A percentile compares a stretch with the other conserved stretches of the same genome.
Conservation (phyloP, 768 basidiomycete species). For the Boletus vermiculosoides region DNA sequence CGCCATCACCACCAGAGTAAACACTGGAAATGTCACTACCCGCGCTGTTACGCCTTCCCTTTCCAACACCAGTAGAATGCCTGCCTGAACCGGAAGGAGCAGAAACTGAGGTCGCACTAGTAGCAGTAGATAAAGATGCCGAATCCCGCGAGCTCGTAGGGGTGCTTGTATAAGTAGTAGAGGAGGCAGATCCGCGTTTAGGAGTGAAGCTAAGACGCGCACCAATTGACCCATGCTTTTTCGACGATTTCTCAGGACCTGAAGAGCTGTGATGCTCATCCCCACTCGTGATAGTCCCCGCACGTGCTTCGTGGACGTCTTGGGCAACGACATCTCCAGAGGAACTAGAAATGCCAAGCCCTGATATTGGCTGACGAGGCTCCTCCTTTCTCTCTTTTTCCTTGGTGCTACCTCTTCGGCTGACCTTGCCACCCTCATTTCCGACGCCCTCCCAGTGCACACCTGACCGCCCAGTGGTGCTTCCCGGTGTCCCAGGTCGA, state of each 20-base stretch:
- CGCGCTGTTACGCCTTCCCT: conserved; percentile 73
- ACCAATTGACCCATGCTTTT: conserved; percentile 56
- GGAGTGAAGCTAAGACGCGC: conserved; percentile 75
- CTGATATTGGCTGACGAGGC: conserved; percentile 24
- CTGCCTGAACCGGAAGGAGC: conserved; percentile 59
- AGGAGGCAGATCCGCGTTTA: conserved; percentile 87
- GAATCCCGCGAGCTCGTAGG: conserved; percentile 87
- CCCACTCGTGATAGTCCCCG: conserved; percentile 48
- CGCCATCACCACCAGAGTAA: conserved; percentile 62
- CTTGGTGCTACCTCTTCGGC: conserved; percentile 38
- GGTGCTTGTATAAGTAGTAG: conserved; percentile 79
- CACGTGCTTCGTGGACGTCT: conserved; percentile 44
- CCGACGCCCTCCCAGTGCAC: conserved; percentile 77
- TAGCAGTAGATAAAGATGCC: conserved; percentile 73
- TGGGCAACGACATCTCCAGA: conserved; percentile 31
- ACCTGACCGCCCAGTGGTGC: conserved; percentile 46
- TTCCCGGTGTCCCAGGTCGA: conserved; percentile 72
- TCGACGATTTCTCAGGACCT: conserved; percentile 61
- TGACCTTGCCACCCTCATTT: conserved; percentile 35
- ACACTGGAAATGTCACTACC: conserved; percentile 82
- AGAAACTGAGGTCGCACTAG: conserved; percentile 76
- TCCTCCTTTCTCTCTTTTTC: conserved; percentile 48
- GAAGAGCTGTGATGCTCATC: conserved; percentile 53
- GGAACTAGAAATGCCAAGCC: conserved; percentile 38
- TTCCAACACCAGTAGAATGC: conserved; percentile 61